Evolutionary conservation across 106 monocot species (phyloP).

Genomic region (Allium sativum): DNA sequence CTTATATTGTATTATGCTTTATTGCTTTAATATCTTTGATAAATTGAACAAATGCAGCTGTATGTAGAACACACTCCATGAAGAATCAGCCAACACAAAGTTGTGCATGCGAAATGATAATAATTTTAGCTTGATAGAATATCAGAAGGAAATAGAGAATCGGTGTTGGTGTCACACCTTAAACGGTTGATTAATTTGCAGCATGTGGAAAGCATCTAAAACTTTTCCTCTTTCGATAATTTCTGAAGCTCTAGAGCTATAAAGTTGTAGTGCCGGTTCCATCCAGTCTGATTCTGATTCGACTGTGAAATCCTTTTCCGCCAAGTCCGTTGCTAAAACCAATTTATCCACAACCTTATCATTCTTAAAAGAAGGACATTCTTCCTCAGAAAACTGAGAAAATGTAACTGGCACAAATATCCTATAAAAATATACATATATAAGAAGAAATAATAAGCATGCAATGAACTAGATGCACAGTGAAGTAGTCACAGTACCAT

Average conservation of each 20-base stretch:
- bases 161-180: slow-evolving; percentile 23
- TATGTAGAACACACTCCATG: background rate
- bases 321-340: slow-evolving; percentile 4
- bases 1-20: no score
- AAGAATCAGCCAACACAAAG: background rate
- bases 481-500: no score
- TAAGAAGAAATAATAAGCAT: no score
- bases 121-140: background rate
- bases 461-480: no score
- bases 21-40: no score
- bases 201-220: slow-evolving; percentile 46
- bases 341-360: slow-evolving; percentile 14
- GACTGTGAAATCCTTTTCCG: background rate
- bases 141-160: background rate
- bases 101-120: background rate
- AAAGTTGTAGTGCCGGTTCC: slow-evolving; percentile 39
- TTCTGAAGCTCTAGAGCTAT: slow-evolving; percentile 15
- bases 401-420: slow-evolving; percentile 21
- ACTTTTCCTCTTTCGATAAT: slow-evolving; percentile 23
- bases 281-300: slow-evolving; percentile 45
- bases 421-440: slow-evolving; percentile 3
- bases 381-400: slow-evolving; percentile 19
- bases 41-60: no score
- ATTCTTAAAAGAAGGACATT: slow-evolving; percentile 3
- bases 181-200: slow-evolving; percentile 39